These are phyloP conservation scores for Bolboschoenus planiculmis DNA, from an alignment of 176 grass and related monocot genomes.

Conservation along the genomic window DNA sequence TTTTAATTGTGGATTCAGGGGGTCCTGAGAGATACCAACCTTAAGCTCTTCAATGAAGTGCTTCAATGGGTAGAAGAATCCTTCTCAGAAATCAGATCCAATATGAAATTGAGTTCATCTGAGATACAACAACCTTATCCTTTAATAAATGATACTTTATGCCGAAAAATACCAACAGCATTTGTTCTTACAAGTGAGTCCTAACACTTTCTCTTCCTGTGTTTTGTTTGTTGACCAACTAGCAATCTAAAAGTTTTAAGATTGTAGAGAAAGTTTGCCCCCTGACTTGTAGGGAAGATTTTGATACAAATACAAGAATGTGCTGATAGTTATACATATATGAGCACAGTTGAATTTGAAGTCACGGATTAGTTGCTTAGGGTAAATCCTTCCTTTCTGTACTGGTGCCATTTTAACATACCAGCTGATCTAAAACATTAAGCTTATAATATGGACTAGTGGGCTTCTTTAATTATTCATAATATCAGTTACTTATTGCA, in stretches of 20 bases:
- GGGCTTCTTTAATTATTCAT: background rate
- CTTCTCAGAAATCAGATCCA: conserved; percentile 35
- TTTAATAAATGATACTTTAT: conserved; percentile 51
- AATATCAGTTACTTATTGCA: conserved; percentile 9
- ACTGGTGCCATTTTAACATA: background rate
- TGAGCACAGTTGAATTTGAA: background rate
- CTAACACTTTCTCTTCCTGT: background rate
- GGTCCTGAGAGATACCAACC: conserved; percentile 62
- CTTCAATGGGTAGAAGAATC: conserved; percentile 61
- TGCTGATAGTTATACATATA: background rate
- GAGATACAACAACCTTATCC: conserved; percentile 67
- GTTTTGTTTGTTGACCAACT: background rate
- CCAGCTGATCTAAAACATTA: background rate
- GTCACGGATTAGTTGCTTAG: background rate
- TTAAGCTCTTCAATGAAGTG: conserved; percentile 75
- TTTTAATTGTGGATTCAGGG: conserved; percentile 28
- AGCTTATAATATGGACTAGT: background rate
- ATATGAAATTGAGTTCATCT: background rate
- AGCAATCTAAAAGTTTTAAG: background rate
- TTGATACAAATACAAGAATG: background rate
- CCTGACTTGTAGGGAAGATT: background rate
- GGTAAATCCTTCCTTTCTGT: background rate
- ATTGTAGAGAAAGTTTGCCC: background rate
- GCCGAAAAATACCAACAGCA: conserved; percentile 55
- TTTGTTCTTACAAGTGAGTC: conserved; percentile 67